These are phyloP conservation scores for Magnaporthiopsis incrustans DNA, from an alignment of 2,329 filamentous ascomycete genomes.

Conservation along the genomic window DNA sequence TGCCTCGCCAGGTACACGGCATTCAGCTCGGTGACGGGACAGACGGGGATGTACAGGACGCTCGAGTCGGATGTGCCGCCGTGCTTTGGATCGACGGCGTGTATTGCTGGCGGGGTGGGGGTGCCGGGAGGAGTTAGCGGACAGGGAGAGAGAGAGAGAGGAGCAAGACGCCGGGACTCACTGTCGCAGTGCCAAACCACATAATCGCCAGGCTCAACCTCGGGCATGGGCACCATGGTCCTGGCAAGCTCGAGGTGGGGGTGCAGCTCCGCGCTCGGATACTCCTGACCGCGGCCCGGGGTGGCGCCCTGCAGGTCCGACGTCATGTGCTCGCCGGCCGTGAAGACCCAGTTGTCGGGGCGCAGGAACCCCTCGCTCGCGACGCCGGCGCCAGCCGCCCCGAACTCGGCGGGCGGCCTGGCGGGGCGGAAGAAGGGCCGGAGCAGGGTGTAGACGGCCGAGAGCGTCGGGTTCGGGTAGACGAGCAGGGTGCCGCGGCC, in stretches of 20 bases:
- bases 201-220: slow-evolving; percentile 64
- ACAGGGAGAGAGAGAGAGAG: slow-evolving; percentile 8
- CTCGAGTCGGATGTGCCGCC: slow-evolving; percentile 64
- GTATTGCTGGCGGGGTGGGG: slow-evolving; percentile 41
- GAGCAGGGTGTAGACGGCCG: slow-evolving; percentile 73
- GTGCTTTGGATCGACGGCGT: slow-evolving; percentile 77
- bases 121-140: slow-evolving; percentile 1
- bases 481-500: slow-evolving; percentile 74
- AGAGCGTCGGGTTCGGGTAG: slow-evolving; percentile 66
- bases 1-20: slow-evolving; percentile 64
- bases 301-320: slow-evolving; percentile 54
- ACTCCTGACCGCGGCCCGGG: slow-evolving; percentile 63
- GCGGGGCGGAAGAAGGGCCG: slow-evolving; percentile 70
- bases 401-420: slow-evolving; percentile 16
- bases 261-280: slow-evolving; percentile 51
- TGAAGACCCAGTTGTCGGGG: slow-evolving; percentile 26
- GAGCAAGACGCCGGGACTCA: too few relatives aligned
- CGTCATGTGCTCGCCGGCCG: slow-evolving; percentile 15
- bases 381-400: neutral
- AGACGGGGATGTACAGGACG: slow-evolving; percentile 84
- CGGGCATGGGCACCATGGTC: slow-evolving; percentile 66
- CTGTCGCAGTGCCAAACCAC: slow-evolving; percentile 80
- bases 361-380: slow-evolving; percentile 30
- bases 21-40: slow-evolving; percentile 69
- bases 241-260: slow-evolving; percentile 60